Percentiles rank a stretch among this genome's conserved stretches.
phyloP scores from a whole-genome alignment of 352 stramenopile genomes.

The Globisporangium canariense region DNA sequence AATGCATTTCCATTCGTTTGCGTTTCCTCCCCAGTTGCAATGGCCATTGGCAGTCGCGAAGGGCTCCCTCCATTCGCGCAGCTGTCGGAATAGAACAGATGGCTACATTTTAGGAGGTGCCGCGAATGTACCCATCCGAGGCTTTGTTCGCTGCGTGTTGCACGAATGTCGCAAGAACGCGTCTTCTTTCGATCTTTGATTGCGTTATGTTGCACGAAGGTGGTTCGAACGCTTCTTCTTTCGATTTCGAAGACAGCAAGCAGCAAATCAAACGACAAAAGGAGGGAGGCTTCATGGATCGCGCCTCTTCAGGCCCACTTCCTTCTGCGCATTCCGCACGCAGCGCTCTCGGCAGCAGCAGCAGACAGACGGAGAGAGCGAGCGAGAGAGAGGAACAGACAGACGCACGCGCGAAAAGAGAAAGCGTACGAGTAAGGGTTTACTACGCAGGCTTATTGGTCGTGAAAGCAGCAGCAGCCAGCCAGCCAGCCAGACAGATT shows the following conservation, averaged over 20 bases:
- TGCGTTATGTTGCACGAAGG: conserved; percentile 10
- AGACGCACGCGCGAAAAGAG: too few relatives aligned
- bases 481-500: not conserved
- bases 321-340: too few relatives aligned
- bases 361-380: too few relatives aligned
- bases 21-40: not conserved
- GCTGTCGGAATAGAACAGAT: not conserved
- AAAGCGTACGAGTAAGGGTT: too few relatives aligned
- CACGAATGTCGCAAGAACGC: too few relatives aligned
- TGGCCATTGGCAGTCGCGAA: not conserved
- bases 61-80: not conserved
- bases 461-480: too few relatives aligned
- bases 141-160: too few relatives aligned
- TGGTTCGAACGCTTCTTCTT: conserved; percentile 2
- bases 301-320: too few relatives aligned
- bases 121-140: conserved; percentile 2
- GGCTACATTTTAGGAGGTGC: conserved; percentile 10
- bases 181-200: not conserved
- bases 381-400: too few relatives aligned
- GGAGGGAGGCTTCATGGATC: too few relatives aligned
- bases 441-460: too few relatives aligned
- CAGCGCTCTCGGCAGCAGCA: too few relatives aligned
- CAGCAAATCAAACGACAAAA: not conserved
- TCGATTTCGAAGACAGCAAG: conserved; percentile 7
- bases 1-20: not conserved